These are phyloP conservation scores for Beauveria bassiana DNA, from an alignment of 2,329 filamentous ascomycete genomes.

Conservation along the genomic window DNA sequence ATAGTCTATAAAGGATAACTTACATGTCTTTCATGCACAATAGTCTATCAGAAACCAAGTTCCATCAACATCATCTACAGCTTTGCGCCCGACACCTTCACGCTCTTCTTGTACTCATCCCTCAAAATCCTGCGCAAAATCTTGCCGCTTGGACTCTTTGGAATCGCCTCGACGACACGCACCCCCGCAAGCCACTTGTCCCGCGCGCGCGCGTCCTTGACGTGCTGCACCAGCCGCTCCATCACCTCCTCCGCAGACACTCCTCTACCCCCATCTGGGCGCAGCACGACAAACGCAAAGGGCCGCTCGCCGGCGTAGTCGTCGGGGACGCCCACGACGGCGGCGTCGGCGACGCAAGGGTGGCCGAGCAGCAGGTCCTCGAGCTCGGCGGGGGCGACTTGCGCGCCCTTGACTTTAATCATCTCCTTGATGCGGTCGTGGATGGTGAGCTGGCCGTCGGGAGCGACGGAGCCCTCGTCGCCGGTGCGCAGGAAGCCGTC, in stretches of 20 bases:
- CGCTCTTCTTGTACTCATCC: background rate
- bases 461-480: constrained; percentile 65
- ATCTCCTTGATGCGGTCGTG: constrained; percentile 56
- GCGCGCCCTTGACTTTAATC: constrained; percentile 57
- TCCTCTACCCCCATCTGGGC: constrained; percentile 40
- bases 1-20: background rate
- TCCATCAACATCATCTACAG: background rate
- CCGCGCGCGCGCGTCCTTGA: constrained; percentile 48
- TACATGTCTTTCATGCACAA: background rate
- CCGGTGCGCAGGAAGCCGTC: constrained; percentile 68
- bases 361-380: constrained; percentile 73
- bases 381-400: constrained; percentile 78
- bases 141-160: constrained; percentile 59
- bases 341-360: constrained; percentile 66
- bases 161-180: constrained; percentile 49
- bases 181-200: constrained; percentile 51
- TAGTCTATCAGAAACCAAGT: background rate
- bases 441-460: constrained; percentile 69
- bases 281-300: constrained; percentile 57
- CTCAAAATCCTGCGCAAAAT: constrained; percentile 42
- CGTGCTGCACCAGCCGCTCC: constrained; percentile 36
- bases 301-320: constrained; percentile 53
- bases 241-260: constrained; percentile 31
- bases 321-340: constrained; percentile 67
- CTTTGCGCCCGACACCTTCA: background rate